Conservation (phyloP, 2,329 filamentous ascomycete species). For the Rhexocercosporidium sp. region DNA sequence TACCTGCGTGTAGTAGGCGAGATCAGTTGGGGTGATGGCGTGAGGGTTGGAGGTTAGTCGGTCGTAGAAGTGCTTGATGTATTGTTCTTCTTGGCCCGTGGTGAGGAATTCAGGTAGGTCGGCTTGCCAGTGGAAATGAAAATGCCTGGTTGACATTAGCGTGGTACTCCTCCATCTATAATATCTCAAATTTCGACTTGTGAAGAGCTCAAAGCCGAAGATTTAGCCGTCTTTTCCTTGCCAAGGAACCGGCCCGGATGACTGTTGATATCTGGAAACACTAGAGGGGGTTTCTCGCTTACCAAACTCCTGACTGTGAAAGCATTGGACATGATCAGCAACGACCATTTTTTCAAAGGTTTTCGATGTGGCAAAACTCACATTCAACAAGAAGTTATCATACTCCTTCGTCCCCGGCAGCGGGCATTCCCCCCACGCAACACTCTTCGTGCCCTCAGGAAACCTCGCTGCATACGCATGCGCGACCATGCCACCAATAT, state of each 20-base stretch:
- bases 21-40: conserved; percentile 5
- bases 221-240: no score
- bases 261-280: no score
- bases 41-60: conserved; percentile 4
- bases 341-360: no score
- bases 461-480: not conserved
- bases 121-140: conserved; percentile 5
- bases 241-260: no score
- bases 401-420: conserved; percentile 1
- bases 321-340: no score
- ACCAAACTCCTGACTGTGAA: no score
- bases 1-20: not conserved
- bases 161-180: no score
- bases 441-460: conserved; percentile 1
- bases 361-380: no score
- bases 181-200: no score
- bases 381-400: not conserved
- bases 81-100: not conserved
- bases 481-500: conserved; percentile 13
- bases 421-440: not conserved
- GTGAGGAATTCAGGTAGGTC: conserved; percentile 13
- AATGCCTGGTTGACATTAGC: not conserved
- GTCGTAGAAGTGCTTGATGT: conserved; percentile 18
- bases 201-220: no score
- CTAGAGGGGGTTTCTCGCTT: no score